Evolutionary conservation across 106 monocot species (phyloP), one percentile per base, ranked within the genome.

Genomic region (Dactylorhiza incarnata): DNA sequence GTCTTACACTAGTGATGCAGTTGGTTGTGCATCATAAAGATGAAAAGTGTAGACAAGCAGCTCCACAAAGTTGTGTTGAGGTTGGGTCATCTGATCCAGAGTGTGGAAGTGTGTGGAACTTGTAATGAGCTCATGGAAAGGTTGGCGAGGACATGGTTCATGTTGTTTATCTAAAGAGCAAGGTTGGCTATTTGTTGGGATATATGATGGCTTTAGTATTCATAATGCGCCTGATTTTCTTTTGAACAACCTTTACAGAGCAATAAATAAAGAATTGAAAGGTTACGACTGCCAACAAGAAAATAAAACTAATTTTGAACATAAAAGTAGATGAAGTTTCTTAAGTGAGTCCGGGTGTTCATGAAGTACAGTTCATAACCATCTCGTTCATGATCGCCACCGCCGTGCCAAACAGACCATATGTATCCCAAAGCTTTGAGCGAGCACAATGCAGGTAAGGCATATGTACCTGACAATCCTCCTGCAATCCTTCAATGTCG

Each of bases 121-220:
- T 99, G 76, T 94, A 99, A 74, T 99, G 97, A 94, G 97, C 97
- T 72, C 97, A 99, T 78, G 97, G 97, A 25, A 99, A 94, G 79
- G 97, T 94, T 17, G 97, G 97, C 7, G 97, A 99, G 75, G 97
- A 99, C 71, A 78, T 94, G 75, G 91, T 99, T 83, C 97, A 99
- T 80, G 91, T 99, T 66, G 97, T 99, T 78, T 99, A 4, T 99
- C 97, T 25, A 94, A 99, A 82, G 97, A 99, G 69, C 97, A 99
- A 77, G 97, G 97, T 12, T 99, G 97, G 97, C 80, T 99, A 20
- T 99, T 87, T 75, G 87, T 99, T 70, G 97, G 97, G 52, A 99
- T 99, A 45, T 99, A 99, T 82, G 97, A 99, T 79, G 97, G 97
- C 48, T 99, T 99, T 78, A 94, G 91, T 75, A 94, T 94, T 7